These are phyloP conservation scores for Zalaria obscura DNA, from an alignment of 2,329 filamentous ascomycete genomes.

Conservation along the genomic window DNA sequence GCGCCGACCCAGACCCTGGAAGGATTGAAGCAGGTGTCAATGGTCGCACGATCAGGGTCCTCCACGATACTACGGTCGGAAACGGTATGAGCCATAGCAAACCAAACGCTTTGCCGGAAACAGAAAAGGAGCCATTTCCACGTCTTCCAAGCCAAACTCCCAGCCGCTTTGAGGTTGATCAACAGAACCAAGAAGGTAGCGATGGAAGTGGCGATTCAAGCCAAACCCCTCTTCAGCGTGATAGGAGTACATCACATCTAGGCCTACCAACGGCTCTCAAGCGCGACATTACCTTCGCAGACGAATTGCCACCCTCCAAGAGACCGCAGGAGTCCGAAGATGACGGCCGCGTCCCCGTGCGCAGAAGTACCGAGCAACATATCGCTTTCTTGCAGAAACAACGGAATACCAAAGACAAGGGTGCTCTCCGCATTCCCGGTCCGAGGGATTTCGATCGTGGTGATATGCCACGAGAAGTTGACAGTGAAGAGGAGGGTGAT, in stretches of 20 bases:
- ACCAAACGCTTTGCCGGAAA: constrained; percentile 34
- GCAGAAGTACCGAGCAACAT: constrained; percentile 55
- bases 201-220: background rate
- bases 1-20: constrained; percentile 31
- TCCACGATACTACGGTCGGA: constrained; percentile 41
- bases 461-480: constrained; percentile 49
- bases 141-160: constrained; percentile 10
- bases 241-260: constrained; percentile 8
- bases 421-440: constrained; percentile 75
- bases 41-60: constrained; percentile 50
- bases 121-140: constrained; percentile 30
- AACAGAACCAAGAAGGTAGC: background rate
- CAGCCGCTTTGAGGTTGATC: background rate
- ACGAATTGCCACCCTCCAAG: constrained; percentile 40
- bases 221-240: constrained; percentile 1
- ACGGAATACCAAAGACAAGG: constrained; percentile 53
- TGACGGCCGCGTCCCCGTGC: constrained; percentile 33
- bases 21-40: constrained; percentile 50
- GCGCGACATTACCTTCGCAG: constrained; percentile 52
- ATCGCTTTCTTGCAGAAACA: constrained; percentile 82
- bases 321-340: constrained; percentile 20
- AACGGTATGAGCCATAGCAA: constrained; percentile 35
- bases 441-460: constrained; percentile 82
- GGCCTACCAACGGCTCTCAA: constrained; percentile 14
- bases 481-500: constrained; percentile 26